Evolutionary conservation across 805 yeast species (phyloP), one percentile per base, ranked within the genome.

Genomic region (Wickerhamiella australiensis): DNA sequence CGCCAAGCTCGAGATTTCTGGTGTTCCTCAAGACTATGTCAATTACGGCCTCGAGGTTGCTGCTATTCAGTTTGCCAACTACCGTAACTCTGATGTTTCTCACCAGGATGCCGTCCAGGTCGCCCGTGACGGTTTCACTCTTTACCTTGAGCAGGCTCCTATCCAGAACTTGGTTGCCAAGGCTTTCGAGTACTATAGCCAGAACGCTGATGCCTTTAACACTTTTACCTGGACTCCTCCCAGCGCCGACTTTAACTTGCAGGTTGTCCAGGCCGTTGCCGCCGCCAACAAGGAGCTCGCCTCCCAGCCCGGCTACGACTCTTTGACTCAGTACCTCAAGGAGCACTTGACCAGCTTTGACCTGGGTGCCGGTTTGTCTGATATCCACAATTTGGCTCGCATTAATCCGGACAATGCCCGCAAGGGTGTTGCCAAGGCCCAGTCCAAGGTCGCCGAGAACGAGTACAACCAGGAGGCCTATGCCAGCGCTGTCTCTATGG

Each of bases 111-210:
- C 47, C 27, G 42, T 35, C 17, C n/a, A 45, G 31, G 27, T 33
- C 25, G 47, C 41, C 11, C 47, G 47, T 27, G 23, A 45, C 15
- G 47, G 47, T 8, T 37, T 45, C 33, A 17, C 15, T 11, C 33
- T 33, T 17, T 45, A 45, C 47, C 18, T 27, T 26, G 29, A 45
- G 42, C 47, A 45, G 47, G 47, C 47, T 22, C 47, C 47, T 9
- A 35, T 45, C 40, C 22, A 45, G 23, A 18, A 33, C 21, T 25
- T 45, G 31, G 36, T 35, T 13, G 15, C 31, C 35, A 29, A 45
- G 36, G 41, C 47, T 20, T 13, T 45, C n/a, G 31, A 25, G 33
- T 45, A 23, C 13, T 35, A 35, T 20, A 15, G n/a, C 29, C 18
- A 33, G 21, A 45, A 45, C 22, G 27, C 33, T n/a, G 35, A 45